A percentile compares a stretch with the other conserved stretches of the same genome.
Conservation (phyloP, 441 rosid genomes). For the Populus hybrid region DNA sequence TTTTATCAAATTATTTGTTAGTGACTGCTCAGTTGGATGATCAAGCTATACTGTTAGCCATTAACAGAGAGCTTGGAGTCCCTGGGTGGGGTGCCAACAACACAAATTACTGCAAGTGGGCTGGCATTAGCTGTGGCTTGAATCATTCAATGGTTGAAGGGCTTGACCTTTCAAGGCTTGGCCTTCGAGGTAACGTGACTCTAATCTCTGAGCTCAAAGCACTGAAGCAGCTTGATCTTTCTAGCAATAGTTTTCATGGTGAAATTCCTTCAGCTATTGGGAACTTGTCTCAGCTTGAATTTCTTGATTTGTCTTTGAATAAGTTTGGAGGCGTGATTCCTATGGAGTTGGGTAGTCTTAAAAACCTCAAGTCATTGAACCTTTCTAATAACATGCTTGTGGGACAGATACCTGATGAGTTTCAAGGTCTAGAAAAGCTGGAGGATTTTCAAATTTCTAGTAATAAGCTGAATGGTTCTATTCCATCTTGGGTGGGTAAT, state of each 20-base stretch:
- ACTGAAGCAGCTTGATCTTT: constrained; percentile 80
- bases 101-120: constrained; percentile 76
- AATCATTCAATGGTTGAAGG: constrained; percentile 64
- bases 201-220: constrained; percentile 66
- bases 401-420: constrained; percentile 70
- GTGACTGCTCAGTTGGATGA: constrained; percentile 47
- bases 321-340: constrained; percentile 73
- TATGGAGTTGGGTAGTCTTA: constrained; percentile 58
- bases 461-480: constrained; percentile 72
- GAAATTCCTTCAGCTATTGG: constrained; percentile 70
- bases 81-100: constrained; percentile 79
- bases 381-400: constrained; percentile 71
- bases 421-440: constrained; percentile 52
- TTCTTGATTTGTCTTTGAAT: constrained; percentile 86
- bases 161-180: constrained; percentile 74
- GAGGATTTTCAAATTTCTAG: constrained; percentile 78
- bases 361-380: constrained; percentile 61
- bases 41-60: constrained; percentile 58
- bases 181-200: constrained; percentile 75
- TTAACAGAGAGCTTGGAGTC: constrained; percentile 64
- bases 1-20: constrained; percentile 44
- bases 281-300: constrained; percentile 69
- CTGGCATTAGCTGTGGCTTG: constrained; percentile 57
- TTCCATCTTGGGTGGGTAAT: constrained; percentile 84
- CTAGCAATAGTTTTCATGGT: constrained; percentile 66